A percentile compares a stretch with the other conserved stretches of the same genome.
phyloP scores from a whole-genome alignment of 129 eudicot species.

The Gnaphalium uliginosum region DNA sequence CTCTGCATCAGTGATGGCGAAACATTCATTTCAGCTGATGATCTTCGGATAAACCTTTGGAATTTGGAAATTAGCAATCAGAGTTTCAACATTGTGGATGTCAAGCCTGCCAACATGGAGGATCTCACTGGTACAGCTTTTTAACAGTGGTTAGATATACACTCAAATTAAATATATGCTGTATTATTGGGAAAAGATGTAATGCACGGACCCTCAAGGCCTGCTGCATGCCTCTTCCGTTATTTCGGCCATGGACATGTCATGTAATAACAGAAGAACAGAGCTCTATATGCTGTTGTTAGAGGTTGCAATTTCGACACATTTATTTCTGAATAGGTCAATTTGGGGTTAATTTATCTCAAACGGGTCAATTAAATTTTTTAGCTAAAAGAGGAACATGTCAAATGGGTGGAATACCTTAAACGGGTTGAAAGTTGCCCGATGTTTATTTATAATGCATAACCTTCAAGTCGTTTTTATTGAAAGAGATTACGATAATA shows the following conservation, averaged over 20 bases:
- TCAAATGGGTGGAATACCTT: not conserved
- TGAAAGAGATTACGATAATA: not conserved
- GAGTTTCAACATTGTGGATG: constrained; percentile 95
- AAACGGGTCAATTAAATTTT: no score
- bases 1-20: constrained; percentile 78
- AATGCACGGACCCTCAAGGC: constrained; percentile 12
- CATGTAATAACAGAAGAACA: not conserved
- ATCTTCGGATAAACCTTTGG: constrained; percentile 96
- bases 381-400: not conserved
- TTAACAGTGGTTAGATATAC: constrained; percentile 8
- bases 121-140: constrained; percentile 85
- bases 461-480: not conserved
- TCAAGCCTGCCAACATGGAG: constrained; percentile 91
- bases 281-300: constrained; percentile 8
- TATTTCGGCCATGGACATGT: not conserved
- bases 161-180: not conserved
- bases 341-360: not conserved
- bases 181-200: constrained; percentile 3
- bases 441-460: not conserved
- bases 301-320: not conserved
- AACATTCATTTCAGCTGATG: constrained; percentile 98
- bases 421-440: constrained; percentile 3
- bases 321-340: not conserved
- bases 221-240: not conserved
- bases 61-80: constrained; percentile 94